Evolutionary conservation across 73 alveolate genomes (phyloP).

Genomic region (Effrenium voratum): DNA sequence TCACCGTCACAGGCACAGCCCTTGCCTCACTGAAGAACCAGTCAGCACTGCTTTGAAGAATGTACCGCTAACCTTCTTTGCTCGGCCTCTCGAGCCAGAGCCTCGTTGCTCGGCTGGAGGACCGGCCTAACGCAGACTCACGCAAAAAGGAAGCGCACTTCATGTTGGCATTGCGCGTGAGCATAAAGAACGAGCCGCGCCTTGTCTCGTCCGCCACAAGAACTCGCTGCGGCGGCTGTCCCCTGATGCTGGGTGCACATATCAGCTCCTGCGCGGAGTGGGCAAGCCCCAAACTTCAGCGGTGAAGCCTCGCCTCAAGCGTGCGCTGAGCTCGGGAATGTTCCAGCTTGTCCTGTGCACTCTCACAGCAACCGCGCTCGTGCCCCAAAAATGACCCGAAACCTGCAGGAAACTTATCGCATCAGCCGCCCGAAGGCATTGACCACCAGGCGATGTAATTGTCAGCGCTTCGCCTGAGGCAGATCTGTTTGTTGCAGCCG

Average conservation of each 20-base stretch:
- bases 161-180: background rate
- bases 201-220: background rate
- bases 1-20: constrained; percentile 39
- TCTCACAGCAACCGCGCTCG: background rate
- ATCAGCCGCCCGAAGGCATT: constrained; percentile 32
- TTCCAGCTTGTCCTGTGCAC: background rate
- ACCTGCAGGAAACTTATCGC: constrained; percentile 27
- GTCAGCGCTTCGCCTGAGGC: constrained; percentile 57
- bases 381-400: background rate
- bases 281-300: background rate
- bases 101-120: background rate
- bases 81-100: too few relatives aligned
- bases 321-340: background rate
- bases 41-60: background rate
- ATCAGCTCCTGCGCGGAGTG: background rate
- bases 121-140: background rate
- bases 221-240: background rate
- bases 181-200: background rate
- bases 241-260: background rate
- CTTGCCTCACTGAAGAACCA: background rate
- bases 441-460: constrained; percentile 1
- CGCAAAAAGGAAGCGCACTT: background rate
- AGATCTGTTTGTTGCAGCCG: background rate
- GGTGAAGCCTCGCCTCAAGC: background rate
- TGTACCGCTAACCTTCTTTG: background rate